Evolutionary conservation across 2,329 filamentous ascomycete species (phyloP), one percentile per base, ranked within the genome.

Genomic region (Pestalotiopsis sp.): DNA sequence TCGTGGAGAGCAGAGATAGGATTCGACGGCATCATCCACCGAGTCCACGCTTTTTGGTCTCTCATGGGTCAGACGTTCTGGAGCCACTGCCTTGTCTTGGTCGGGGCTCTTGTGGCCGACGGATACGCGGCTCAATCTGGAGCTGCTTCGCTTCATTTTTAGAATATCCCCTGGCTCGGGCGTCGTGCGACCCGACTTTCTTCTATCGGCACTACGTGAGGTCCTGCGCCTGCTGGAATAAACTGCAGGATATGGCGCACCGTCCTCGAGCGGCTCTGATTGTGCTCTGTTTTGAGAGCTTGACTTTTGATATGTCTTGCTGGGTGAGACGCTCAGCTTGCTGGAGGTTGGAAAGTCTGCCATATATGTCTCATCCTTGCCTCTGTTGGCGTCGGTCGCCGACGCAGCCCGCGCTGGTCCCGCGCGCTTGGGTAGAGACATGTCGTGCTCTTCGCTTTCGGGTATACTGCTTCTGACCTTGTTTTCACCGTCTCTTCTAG

Each of bases 1-100:
- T 7, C 95, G 90, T 0, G 94, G 91, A 12, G 94, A 94, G 74
- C 90, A 90, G 6, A 98, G 85, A 76, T 97, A 99, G 1, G 91
- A 89, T 68, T 94, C 90, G 0, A 99, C 94, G 0, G 94, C 93
- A 75, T 95, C 88, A 73, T 98, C 95, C 57, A 98, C 89, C 0
- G 95, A 97, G 80, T 98, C 95, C 7, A 91, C 87, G 68, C 93
- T 97, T 14, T 86, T 87, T 0, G 93, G 93, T 11, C 93, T 87
- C 74, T 94, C 93, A 70, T 94, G 92, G 1, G 87, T 84, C 14
- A 87, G 80, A 0, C 82, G 80, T 69, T 81, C 76, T 67, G 80
- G 75, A 61, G 82, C 77, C 79, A 69, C 20, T 9, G 39, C 71
- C 52, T 70, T 70, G 64, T 78, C 71, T 76, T 74, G 13, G 45